Evolutionary conservation across 495 filamentous ascomycete species (phyloP), one percentile per base, ranked within the genome.

Genomic region (Lasiosphaeriaceae sp.): DNA sequence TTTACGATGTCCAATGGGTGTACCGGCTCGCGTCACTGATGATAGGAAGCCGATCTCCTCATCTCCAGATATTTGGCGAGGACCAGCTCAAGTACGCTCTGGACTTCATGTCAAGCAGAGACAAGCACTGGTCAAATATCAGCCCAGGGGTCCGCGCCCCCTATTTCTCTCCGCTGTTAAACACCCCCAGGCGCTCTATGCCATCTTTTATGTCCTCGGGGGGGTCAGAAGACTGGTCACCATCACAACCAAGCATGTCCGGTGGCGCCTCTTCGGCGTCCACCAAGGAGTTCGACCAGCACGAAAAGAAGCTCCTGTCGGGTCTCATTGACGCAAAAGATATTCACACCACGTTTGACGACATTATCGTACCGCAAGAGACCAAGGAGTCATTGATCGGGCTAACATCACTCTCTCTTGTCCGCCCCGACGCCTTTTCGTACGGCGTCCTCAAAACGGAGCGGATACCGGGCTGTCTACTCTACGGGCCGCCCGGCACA

Each of bases 401-500:
- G 4, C 77, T 97, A 34, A 98, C 95, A 3, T 89, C 89, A 2
- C 78, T 98, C 9, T 96, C 92, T 0, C 80, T 98, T 0, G 78
- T 88, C 23, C 86, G 95, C 1, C 94, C 94, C 0, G 94, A 98
- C 43, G 94, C 95, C 24, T 98, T 98, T 71, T 86, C 86, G 16
- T 98, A 98, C 66, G 94, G 94, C 71, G 92, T 98, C 6, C 81
- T 98, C 34, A 88, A 92, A 2, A 92, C 85, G 0, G 92, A 97
- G 57, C 87, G 89, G 60, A 95, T 98, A 53, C 87, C 90, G 0
- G 94, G 94, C 19, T 81, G 93, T 23, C 80, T 98, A 0, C 79
- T 98, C 2, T 98, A 98, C 66, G 94, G 94, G 0, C 95, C 94
- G 7, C 95, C 94, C 0, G 94, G 94, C 2, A 98, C 94, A 0